A percentile compares a stretch with the other conserved stretches of the same genome.
These are phyloP conservation scores for Coemansia sp. DNA, from an alignment of 192 early-diverging fungal genomes.

Conservation along the genomic window DNA sequence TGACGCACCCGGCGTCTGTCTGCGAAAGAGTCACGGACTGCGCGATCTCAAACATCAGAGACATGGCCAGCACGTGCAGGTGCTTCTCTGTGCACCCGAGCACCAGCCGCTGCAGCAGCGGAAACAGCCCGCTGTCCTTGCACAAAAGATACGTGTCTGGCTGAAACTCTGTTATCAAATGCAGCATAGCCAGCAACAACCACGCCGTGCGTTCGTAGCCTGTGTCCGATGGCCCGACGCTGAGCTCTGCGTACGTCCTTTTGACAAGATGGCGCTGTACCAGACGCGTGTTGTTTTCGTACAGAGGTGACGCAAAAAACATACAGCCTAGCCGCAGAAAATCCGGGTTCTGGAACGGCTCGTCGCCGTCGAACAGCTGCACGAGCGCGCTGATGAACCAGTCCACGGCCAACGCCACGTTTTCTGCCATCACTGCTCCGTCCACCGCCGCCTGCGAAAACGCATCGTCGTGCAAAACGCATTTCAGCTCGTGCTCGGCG, in stretches of 20 bases:
- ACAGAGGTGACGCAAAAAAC: slow-evolving; percentile 53
- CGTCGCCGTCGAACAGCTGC: slow-evolving; percentile 42
- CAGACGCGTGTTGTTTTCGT: slow-evolving; percentile 51
- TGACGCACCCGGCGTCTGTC: slow-evolving; percentile 32
- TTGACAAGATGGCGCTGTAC: slow-evolving; percentile 53
- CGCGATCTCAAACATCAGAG: slow-evolving; percentile 54
- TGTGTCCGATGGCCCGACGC: slow-evolving; percentile 10
- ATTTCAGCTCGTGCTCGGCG: slow-evolving; percentile 40
- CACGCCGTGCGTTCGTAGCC: slow-evolving; percentile 32
- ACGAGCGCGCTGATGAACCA: slow-evolving; percentile 47
- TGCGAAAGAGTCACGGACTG: slow-evolving; percentile 45
- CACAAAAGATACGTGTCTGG: slow-evolving; percentile 39
- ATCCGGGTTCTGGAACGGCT: slow-evolving; percentile 51
- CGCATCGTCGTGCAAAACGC: slow-evolving; percentile 43
- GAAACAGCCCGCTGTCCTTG: slow-evolving; percentile 49
- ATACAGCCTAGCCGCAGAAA: slow-evolving; percentile 51
- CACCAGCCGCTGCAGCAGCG: slow-evolving; percentile 41
- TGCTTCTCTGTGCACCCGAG: slow-evolving; percentile 20
- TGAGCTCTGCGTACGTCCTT: slow-evolving; percentile 49
- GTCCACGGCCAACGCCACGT: slow-evolving; percentile 50
- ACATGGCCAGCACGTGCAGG: slow-evolving; percentile 51
- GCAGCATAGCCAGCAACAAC: slow-evolving; percentile 47
- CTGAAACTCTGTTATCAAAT: slow-evolving; percentile 49
- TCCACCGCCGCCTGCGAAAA: slow-evolving; percentile 17
- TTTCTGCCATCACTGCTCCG: slow-evolving; percentile 33